Percentiles rank a stretch among this genome's conserved stretches.
Conservation (phyloP, 306 rosid genomes). For the Glycyrrhiza uralensis region DNA sequence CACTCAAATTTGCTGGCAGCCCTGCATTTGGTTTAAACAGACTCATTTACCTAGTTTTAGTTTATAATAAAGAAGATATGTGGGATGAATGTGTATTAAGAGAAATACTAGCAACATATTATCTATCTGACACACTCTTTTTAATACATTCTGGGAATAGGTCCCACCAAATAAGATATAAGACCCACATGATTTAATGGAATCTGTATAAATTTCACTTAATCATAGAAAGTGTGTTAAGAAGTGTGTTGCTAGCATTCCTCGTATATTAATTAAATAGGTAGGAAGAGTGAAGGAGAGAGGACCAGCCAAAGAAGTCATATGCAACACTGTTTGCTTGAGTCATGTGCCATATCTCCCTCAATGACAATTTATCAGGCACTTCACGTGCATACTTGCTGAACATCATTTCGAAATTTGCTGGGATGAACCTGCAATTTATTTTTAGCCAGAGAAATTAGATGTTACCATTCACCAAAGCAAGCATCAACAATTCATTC, state of each 20-base stretch:
- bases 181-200: too few relatives aligned
- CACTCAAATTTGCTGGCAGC: conserved; percentile 62
- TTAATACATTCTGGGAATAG: too few relatives aligned
- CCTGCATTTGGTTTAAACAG: conserved; percentile 34
- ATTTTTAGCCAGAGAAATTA: background rate
- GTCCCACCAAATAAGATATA: too few relatives aligned
- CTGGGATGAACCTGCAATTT: conserved; percentile 58
- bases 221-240: too few relatives aligned
- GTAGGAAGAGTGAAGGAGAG: too few relatives aligned
- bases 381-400: conserved; percentile 62
- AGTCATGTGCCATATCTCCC: conserved; percentile 79
- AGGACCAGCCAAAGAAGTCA: conserved; percentile 77
- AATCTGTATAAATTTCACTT: too few relatives aligned
- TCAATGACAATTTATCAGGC: conserved; percentile 55
- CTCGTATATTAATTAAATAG: too few relatives aligned
- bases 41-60: background rate
- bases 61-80: too few relatives aligned
- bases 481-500: background rate
- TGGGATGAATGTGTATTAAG: too few relatives aligned
- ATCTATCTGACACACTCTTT: too few relatives aligned
- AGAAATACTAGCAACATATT: too few relatives aligned
- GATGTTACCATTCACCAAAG: background rate
- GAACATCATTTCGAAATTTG: conserved; percentile 66
- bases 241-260: too few relatives aligned
- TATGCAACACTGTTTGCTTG: conserved; percentile 57